These are phyloP conservation scores for Botrytis pseudocinerea DNA, from an alignment of 2,329 filamentous ascomycete species.

Conservation along the genomic window DNA sequence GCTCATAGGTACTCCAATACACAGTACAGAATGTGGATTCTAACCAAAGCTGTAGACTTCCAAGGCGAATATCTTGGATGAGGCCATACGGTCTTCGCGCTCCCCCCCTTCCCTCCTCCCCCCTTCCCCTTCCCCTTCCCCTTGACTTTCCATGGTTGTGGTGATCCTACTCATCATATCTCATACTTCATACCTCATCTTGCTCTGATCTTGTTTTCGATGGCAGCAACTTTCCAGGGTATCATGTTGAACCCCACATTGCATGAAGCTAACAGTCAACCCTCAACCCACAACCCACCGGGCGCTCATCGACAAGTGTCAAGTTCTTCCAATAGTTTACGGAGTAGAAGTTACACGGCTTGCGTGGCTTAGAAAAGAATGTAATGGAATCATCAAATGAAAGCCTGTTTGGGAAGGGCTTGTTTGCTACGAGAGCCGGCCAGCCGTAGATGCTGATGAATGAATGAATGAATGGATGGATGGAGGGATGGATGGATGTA, in stretches of 20 bases:
- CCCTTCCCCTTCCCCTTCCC: neutral
- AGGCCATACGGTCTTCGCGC: neutral
- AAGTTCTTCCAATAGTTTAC: neutral
- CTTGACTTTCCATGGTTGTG: neutral
- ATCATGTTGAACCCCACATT: constrained; percentile 6
- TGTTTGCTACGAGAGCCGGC: neutral
- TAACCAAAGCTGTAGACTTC: neutral
- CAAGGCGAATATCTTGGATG: neutral
- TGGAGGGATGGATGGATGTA: neutral
- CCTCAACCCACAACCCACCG: neutral
- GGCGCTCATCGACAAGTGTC: constrained; percentile 11
- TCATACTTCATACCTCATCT: neutral
- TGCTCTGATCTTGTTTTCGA: constrained; percentile 3
- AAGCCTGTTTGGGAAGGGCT: neutral
- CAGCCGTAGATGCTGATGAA: neutral
- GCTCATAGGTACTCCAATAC: neutral
- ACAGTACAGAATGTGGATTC: neutral
- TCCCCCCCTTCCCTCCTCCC: neutral
- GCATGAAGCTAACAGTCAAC: neutral
- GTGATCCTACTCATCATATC: neutral
- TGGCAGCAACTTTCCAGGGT: neutral
- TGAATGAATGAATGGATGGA: neutral
- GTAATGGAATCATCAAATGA: neutral
- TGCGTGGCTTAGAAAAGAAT: constrained; percentile 7
- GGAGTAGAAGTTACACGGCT: neutral